Percentiles rank a stretch among this genome's conserved stretches.
Conservation (phyloP, 768 basidiomycete genomes). For the Panaeolus papilionaceus region DNA sequence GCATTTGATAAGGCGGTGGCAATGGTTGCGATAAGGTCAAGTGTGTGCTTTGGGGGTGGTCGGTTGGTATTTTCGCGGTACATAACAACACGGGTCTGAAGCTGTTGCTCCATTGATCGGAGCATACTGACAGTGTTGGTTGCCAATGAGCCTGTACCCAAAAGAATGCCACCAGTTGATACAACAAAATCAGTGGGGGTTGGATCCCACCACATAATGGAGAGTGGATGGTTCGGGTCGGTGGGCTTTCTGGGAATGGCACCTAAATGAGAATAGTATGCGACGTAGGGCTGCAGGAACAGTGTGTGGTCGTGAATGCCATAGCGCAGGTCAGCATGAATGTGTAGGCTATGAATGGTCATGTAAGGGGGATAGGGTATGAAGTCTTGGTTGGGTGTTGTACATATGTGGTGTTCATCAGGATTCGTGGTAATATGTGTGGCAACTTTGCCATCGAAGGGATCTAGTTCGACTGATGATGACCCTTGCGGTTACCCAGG, state of each 20-base stretch:
- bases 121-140: background rate
- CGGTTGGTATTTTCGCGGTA: background rate
- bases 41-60: background rate
- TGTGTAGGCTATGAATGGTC: background rate
- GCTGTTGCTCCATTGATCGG: background rate
- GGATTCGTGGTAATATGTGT: too few relatives aligned
- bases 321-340: too few relatives aligned
- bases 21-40: background rate
- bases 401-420: too few relatives aligned
- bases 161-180: too few relatives aligned
- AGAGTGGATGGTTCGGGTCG: background rate
- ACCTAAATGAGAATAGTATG: background rate
- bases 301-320: slow-evolving; percentile 13
- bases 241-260: background rate
- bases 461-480: too few relatives aligned
- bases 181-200: slow-evolving; percentile 4
- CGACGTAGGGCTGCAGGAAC: slow-evolving; percentile 7
- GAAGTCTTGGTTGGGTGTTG: too few relatives aligned
- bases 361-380: too few relatives aligned
- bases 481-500: too few relatives aligned
- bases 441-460: too few relatives aligned
- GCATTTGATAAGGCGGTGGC: background rate
- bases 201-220: slow-evolving; percentile 18
- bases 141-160: slow-evolving; percentile 10
- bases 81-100: slow-evolving; percentile 4